These are phyloP conservation scores for Ophiostoma australiae DNA, from an alignment of 2,329 filamentous ascomycete genomes.

Conservation along the genomic window DNA sequence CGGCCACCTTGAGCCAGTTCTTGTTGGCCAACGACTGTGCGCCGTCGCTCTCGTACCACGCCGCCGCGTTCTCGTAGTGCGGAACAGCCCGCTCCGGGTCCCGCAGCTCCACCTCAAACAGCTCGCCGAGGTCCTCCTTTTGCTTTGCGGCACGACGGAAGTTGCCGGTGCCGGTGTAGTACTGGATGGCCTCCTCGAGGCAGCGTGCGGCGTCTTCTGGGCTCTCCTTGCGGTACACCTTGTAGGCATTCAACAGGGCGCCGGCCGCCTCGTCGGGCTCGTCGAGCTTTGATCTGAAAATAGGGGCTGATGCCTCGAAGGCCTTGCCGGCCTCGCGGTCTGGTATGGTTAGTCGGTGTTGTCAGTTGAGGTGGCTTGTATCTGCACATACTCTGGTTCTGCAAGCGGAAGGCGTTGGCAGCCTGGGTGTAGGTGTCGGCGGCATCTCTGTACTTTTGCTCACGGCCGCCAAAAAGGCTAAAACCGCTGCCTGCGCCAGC, in stretches of 20 bases:
- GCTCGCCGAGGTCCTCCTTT: constrained; percentile 81
- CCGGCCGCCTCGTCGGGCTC: constrained; percentile 92
- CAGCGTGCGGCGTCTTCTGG: constrained; percentile 78
- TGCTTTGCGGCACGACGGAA: constrained; percentile 85
- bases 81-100: constrained; percentile 75
- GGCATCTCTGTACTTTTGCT: constrained; percentile 86
- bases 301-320: constrained; percentile 78
- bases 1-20: constrained; percentile 85
- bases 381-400: constrained; percentile 64
- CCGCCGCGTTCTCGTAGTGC: constrained; percentile 77
- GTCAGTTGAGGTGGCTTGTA: no score
- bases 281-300: constrained; percentile 76
- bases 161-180: constrained; percentile 86
- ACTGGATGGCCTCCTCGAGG: constrained; percentile 71
- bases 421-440: constrained; percentile 84
- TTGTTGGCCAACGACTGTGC: constrained; percentile 89
- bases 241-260: constrained; percentile 83
- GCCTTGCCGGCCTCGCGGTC: constrained; percentile 80
- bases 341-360: constrained; percentile 34
- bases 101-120: constrained; percentile 76
- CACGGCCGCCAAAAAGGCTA: constrained; percentile 78
- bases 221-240: constrained; percentile 82
- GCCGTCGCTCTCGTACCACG: constrained; percentile 85
- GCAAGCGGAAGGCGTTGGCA: constrained; percentile 85
- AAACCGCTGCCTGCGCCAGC: constrained; percentile 73